Conservation (phyloP, 768 basidiomycete genomes). For the Tremella yokohamensis region DNA sequence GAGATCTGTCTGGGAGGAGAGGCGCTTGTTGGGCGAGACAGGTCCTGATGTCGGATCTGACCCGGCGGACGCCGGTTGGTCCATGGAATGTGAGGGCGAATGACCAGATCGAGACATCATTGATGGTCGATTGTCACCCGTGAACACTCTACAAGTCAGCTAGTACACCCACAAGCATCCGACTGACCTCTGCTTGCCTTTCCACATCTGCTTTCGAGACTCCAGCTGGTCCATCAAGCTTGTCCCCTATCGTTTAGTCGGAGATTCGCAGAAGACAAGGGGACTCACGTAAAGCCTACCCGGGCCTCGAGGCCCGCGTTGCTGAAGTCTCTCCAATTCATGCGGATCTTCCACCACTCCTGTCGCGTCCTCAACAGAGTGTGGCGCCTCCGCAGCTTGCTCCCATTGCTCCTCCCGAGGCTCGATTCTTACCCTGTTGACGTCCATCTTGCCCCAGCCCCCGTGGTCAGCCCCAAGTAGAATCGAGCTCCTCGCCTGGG, state of each 20-base stretch:
- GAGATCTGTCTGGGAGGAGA: too few relatives aligned
- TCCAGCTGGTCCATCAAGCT: slow-evolving; percentile 90
- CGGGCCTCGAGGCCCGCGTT: slow-evolving; percentile 20
- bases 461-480: too few relatives aligned
- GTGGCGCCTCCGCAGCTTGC: slow-evolving; percentile 32
- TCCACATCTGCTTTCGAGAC: slow-evolving; percentile 73
- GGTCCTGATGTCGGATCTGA: not conserved
- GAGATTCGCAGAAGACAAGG: not conserved
- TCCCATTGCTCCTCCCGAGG: slow-evolving; percentile 50
- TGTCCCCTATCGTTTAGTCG: slow-evolving; percentile 23
- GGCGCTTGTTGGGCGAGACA: not conserved
- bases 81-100: slow-evolving; percentile 61
- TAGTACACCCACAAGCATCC: slow-evolving; percentile 5
- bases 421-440: too few relatives aligned
- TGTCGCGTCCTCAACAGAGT: slow-evolving; percentile 52
- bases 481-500: slow-evolving; percentile 61
- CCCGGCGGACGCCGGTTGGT: slow-evolving; percentile 54
- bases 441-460: not conserved
- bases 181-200: slow-evolving; percentile 72
- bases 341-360: slow-evolving; percentile 18
- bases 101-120: slow-evolving; percentile 72
- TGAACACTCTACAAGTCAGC: slow-evolving; percentile 64
- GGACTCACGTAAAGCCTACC: slow-evolving; percentile 63
- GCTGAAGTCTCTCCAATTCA: too few relatives aligned
- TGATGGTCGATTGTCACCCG: slow-evolving; percentile 79